Evolutionary conservation across 352 stramenopile species (phyloP).

Genomic region (Chrysophaeum taylorii): DNA sequence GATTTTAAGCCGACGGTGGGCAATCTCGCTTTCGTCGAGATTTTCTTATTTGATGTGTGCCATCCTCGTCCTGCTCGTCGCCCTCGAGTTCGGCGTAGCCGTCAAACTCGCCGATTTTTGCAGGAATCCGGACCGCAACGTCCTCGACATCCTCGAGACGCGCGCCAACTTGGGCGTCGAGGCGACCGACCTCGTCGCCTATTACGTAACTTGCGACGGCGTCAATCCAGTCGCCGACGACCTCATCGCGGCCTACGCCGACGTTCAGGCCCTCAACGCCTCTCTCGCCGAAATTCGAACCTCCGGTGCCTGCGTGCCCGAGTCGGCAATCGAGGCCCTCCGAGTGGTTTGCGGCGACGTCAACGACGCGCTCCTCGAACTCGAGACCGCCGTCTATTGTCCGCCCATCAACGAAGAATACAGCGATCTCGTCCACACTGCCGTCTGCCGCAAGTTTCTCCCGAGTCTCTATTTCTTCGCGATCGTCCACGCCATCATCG

Average conservation of each 20-base stretch:
- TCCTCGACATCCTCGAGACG: neutral
- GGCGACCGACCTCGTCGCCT: neutral
- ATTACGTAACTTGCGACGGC: neutral
- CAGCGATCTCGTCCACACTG: no score
- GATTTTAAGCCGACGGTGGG: neutral
- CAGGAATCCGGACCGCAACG: neutral
- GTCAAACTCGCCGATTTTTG: slow-evolving; percentile 1
- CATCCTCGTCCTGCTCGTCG: neutral
- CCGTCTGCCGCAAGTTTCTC: no score
- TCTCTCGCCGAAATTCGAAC: neutral
- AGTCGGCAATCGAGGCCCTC: neutral
- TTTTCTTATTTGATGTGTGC: neutral
- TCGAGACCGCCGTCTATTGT: slow-evolving; percentile 18
- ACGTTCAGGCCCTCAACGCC: neutral
- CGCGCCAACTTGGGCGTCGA: neutral
- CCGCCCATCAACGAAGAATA: no score
- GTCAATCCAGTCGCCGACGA: neutral
- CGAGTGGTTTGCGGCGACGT: neutral
- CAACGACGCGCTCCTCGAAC: neutral
- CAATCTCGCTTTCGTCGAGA: neutral
- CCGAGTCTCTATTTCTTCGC: no score
- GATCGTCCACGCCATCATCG: no score
- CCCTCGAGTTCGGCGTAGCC: neutral
- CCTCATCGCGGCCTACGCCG: neutral
- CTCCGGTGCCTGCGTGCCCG: neutral